Base-by-base conservation (phyloP, 2,329 filamentous ascomycete species). In the Alternaria dauci region DNA sequence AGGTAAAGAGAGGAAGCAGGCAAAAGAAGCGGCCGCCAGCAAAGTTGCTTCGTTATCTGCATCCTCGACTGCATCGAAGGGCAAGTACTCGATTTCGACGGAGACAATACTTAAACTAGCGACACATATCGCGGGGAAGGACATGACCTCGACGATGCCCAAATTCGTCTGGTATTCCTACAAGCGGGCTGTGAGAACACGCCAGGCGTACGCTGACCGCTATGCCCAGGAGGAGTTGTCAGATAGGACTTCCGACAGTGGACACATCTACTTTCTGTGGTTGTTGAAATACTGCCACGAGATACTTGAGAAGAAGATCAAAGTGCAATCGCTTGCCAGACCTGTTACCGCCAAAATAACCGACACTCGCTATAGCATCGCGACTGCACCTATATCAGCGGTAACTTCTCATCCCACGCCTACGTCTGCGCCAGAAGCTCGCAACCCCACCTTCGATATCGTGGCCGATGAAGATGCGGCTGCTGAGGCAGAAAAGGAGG, bases 111-210 rank as follows among this genome's bases (percentile, higher is more conserved):
- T 55, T 12, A 30, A 55, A 9, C 16, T 55, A n/a, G 42, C 42
- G 8, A 46, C 20, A 5, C 16, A 55, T 9, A 41, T 48, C 20
- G 32, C 32, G 18, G 8, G 32, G 14, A 43, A 48, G 11, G 5
- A 48, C 8, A 39, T 23, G 53, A 41, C 43, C 8, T 46, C 34
- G 34, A 48, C 32, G 11, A 48, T 55, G 53, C 53, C 53, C 3
- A 48, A 41, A 25, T 55, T 55, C 14, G 43, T 55, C 4, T 48
- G 32, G 42, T 36, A 44, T 23, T 41, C 53, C 30, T 48, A 48
- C n/a, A 55, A 55, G 32, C 53, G 43, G 14, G 42, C 53, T 4
- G 34, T 55, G 11, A 48, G n/a, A 26, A 55, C 42, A 20, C 42
- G 42, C 25, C 42, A 55, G 34, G 34, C 32, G 7, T 48, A 48